These are phyloP conservation scores for Amaranthus tricolor DNA, from an alignment of 179 eudicot species.

Conservation along the genomic window DNA sequence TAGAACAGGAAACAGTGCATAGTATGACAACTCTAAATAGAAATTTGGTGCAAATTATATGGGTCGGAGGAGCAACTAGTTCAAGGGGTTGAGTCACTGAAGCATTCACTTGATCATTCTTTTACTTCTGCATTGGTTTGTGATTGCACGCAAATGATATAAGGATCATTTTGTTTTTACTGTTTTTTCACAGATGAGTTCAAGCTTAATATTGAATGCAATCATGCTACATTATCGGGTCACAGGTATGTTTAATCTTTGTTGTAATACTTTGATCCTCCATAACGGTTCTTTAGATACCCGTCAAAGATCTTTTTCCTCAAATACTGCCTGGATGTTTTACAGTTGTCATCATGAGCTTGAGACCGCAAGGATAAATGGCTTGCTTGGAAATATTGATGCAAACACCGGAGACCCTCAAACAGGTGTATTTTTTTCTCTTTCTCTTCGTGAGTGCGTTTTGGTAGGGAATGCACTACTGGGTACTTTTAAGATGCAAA, in stretches of 20 bases:
- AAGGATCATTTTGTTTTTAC: neutral
- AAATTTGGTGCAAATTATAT: no score
- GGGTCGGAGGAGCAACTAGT: neutral
- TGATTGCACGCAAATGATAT: conserved; percentile 7
- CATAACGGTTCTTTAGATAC: neutral
- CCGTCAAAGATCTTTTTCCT: neutral
- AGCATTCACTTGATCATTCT: neutral
- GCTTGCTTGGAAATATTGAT: conserved; percentile 92
- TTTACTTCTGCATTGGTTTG: neutral
- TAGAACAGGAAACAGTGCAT: no score
- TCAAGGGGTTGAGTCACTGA: neutral
- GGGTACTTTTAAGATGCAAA: neutral
- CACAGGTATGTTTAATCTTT: conserved; percentile 63
- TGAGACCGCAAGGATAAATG: conserved; percentile 96
- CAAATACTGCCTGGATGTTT: conserved; percentile 3
- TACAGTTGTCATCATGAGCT: conserved; percentile 97
- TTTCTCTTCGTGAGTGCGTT: neutral
- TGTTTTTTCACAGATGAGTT: conserved; percentile 45
- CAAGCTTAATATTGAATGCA: conserved; percentile 95
- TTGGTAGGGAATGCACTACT: neutral
- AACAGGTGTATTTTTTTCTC: conserved; percentile 39
- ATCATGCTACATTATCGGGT: conserved; percentile 96
- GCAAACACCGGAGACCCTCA: conserved; percentile 99
- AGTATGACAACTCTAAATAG: no score
- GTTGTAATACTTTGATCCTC: neutral